Conservation (phyloP, 2,329 filamentous ascomycete genomes). For the Hypoxylon sp. region DNA sequence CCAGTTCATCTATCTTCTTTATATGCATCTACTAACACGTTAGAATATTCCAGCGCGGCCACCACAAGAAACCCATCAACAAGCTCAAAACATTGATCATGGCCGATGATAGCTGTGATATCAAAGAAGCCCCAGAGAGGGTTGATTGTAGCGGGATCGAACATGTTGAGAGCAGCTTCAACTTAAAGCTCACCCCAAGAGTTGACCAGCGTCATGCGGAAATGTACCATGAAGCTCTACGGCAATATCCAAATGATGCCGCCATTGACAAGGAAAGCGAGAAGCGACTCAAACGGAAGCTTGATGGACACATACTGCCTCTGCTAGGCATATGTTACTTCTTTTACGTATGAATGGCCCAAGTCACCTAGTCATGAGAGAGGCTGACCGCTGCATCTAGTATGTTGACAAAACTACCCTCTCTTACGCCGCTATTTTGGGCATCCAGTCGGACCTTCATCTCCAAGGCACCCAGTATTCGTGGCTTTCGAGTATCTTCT, state of each 20-base stretch:
- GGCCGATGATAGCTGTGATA: not conserved
- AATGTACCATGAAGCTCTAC: conserved; percentile 26
- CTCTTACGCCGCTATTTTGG: conserved; percentile 72
- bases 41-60: not conserved
- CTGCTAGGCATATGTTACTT: conserved; percentile 68
- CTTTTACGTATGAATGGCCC: conserved; percentile 54
- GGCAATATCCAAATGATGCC: conserved; percentile 21
- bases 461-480: conserved; percentile 67
- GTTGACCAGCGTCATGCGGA: conserved; percentile 22
- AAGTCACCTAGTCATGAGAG: not conserved
- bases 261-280: conserved; percentile 27
- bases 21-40: not conserved
- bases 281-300: conserved; percentile 61
- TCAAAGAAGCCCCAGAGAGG: conserved; percentile 1
- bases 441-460: conserved; percentile 69
- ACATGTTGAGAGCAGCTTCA: conserved; percentile 19
- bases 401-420: conserved; percentile 67
- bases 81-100: not conserved
- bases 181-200: conserved; percentile 1
- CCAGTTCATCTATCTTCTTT: not conserved
- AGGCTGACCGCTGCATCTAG: conserved; percentile 5
- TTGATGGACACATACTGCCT: conserved; percentile 72
- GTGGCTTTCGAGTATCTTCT: conserved; percentile 69
- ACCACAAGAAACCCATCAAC: not conserved
- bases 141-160: not conserved